Conservation (phyloP, 208 protist genomes). For the Leishmania turanica region DNA sequence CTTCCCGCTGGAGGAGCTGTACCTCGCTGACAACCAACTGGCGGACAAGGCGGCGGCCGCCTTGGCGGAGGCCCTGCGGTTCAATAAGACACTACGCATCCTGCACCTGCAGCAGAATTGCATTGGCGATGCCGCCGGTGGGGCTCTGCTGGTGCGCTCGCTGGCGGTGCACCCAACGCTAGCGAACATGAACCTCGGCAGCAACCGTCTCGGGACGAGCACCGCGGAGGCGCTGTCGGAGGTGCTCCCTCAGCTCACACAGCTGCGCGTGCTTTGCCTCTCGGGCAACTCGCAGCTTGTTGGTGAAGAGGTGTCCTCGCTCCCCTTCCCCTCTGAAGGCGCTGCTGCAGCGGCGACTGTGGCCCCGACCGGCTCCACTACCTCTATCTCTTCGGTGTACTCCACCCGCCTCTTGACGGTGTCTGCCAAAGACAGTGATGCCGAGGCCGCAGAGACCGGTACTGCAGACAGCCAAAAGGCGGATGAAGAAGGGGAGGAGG, state of each 20-base stretch:
- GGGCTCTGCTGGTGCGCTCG: conserved; percentile 49
- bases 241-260: conserved; percentile 45
- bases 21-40: conserved; percentile 83
- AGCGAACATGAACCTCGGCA: conserved; percentile 61
- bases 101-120: conserved; percentile 82
- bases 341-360: not conserved
- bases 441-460: not conserved
- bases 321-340: not conserved
- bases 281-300: conserved; percentile 65
- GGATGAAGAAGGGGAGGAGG: not conserved
- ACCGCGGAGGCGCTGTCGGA: conserved; percentile 53
- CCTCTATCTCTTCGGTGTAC: not conserved
- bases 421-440: not conserved
- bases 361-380: not conserved
- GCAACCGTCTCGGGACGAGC: conserved; percentile 70
- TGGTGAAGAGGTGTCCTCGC: conserved; percentile 9
- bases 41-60: conserved; percentile 52
- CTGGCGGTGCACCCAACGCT: conserved; percentile 58
- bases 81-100: conserved; percentile 81
- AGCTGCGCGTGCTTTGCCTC: conserved; percentile 66
- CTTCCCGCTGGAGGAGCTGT: conserved; percentile 74
- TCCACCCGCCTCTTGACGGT: not conserved
- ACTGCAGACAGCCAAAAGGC: not conserved
- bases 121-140: conserved; percentile 72
- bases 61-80: conserved; percentile 63